Evolutionary conservation across 1,139 yeast genomes (phyloP).

Genomic region (Spathaspora sp.): DNA sequence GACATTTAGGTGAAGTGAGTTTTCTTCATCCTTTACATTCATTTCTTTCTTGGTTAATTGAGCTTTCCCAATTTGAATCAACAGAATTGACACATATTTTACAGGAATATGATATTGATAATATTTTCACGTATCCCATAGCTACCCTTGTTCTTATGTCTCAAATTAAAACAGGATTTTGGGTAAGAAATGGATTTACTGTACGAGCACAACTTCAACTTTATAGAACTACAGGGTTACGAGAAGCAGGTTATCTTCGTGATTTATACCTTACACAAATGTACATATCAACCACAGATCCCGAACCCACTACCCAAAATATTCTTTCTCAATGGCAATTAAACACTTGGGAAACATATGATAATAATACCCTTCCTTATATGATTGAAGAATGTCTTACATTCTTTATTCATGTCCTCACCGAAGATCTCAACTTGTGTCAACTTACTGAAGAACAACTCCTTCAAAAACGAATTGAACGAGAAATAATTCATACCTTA

Average conservation of each 20-base stretch:
- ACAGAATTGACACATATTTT: background rate
- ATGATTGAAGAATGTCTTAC: slow-evolving; percentile 82
- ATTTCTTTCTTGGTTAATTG: slow-evolving; percentile 69
- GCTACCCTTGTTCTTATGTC: slow-evolving; percentile 62
- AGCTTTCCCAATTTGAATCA: slow-evolving; percentile 39
- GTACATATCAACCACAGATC: slow-evolving; percentile 56
- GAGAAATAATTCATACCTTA: slow-evolving; percentile 76
- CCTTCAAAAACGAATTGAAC: slow-evolving; percentile 51
- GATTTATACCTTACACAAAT: slow-evolving; percentile 75
- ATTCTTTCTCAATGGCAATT: slow-evolving; percentile 73
- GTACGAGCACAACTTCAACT: slow-evolving; percentile 77
- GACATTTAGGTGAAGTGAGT: slow-evolving; percentile 40
- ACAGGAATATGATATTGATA: slow-evolving; percentile 5
- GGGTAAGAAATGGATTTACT: slow-evolving; percentile 66
- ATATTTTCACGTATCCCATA: slow-evolving; percentile 69
- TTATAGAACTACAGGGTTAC: slow-evolving; percentile 75
- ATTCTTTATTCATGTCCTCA: slow-evolving; percentile 64
- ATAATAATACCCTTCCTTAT: slow-evolving; percentile 46
- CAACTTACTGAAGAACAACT: slow-evolving; percentile 53
- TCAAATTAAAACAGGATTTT: slow-evolving; percentile 56
- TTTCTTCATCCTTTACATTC: slow-evolving; percentile 82
- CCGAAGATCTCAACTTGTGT: slow-evolving; percentile 64
- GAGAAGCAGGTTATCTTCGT: slow-evolving; percentile 80
- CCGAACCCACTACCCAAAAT: slow-evolving; percentile 57
- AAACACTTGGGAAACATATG: slow-evolving; percentile 25